Conservation (phyloP, 495 filamentous ascomycete genomes). For the Hypomontagnella monticulosa region DNA sequence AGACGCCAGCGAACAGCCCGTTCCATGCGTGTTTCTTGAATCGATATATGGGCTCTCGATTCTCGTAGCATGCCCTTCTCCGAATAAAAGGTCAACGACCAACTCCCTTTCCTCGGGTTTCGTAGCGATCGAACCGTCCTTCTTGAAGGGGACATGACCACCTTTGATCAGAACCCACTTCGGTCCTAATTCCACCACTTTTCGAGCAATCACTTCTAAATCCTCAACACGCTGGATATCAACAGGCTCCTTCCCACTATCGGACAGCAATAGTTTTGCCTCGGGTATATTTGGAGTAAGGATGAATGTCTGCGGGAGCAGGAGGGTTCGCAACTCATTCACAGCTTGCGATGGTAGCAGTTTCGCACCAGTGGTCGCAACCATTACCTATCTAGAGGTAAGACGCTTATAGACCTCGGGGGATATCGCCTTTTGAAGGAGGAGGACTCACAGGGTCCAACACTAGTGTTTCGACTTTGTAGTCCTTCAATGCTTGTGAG, state of each 20-base stretch:
- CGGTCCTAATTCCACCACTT: conserved; percentile 73
- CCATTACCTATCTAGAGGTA: conserved; percentile 75
- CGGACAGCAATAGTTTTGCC: conserved; percentile 75
- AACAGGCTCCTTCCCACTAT: conserved; percentile 58
- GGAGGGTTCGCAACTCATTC: conserved; percentile 64
- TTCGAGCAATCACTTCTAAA: conserved; percentile 72
- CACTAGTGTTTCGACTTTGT: conserved; percentile 71
- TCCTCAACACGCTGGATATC: conserved; percentile 67
- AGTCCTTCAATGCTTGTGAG: conserved; percentile 69
- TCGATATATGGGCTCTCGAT: conserved; percentile 74
- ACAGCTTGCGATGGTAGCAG: conserved; percentile 78
- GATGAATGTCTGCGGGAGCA: conserved; percentile 82
- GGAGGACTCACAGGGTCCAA: conserved; percentile 77
- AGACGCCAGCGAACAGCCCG: conserved; percentile 94
- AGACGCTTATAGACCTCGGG: neutral
- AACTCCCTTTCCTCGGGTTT: conserved; percentile 65
- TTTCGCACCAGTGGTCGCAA: conserved; percentile 83
- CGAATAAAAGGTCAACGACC: conserved; percentile 79
- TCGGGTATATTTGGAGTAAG: conserved; percentile 95
- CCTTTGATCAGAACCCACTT: conserved; percentile 89
- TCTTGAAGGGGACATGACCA: conserved; percentile 84
- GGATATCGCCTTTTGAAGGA: conserved; percentile 1
- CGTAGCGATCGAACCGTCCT: conserved; percentile 64
- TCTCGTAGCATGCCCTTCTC: conserved; percentile 62
- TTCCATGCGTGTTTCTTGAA: conserved; percentile 90